Evolutionary conservation across 129 eudicot species (phyloP), one percentile per base, ranked within the genome.

Genomic region (Lactuca sativa): DNA sequence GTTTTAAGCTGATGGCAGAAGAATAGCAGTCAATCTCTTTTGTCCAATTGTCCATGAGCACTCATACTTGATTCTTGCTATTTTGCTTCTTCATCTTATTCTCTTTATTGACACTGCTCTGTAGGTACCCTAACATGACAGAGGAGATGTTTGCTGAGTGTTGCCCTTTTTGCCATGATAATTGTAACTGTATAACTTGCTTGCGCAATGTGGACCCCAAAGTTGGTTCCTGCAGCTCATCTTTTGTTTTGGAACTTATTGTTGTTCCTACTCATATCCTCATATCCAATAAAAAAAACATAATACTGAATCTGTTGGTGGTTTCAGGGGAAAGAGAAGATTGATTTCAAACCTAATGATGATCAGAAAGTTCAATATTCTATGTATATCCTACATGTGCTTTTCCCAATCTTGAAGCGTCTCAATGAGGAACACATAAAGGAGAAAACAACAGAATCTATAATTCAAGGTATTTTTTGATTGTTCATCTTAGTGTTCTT

Each of bases 151-250:
- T 40, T 40, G 44, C 44, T 40, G 44, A 40, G 44, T 40, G 44
- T 71, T 88, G 95, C 67, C 91, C 95, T 5, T 77, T 85, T 71
- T 88, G 91, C 72, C 71, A 52, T 31, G 55, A 59, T 7, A 88
- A 82, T 62, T 88, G 95, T 81, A 88, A 88, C 53, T 88, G 95
- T 82, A 82, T 68, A 72, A 21, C 41, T 9, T 88, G 95, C 84
- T 67, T 88, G 77, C 86, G 84, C 6, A 12, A 12, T 49, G 86
- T 80, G 9, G 61, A 37, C 15, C 76, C 77, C 8, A 37, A 40
- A 40, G 44, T 40, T 5, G 7, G 44, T 40, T 40, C 8, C 44
- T 40, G 44, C 44, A 40, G 8, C 44, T 40, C 9, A 40, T 40
- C 44, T 40, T 6, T 40, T 40, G 38, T 40, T 40, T 5, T 40